Evolutionary conservation across 2,329 filamentous ascomycete genomes (phyloP), one percentile per base, ranked within the genome.

Genomic region (Diaporthe destruens): DNA sequence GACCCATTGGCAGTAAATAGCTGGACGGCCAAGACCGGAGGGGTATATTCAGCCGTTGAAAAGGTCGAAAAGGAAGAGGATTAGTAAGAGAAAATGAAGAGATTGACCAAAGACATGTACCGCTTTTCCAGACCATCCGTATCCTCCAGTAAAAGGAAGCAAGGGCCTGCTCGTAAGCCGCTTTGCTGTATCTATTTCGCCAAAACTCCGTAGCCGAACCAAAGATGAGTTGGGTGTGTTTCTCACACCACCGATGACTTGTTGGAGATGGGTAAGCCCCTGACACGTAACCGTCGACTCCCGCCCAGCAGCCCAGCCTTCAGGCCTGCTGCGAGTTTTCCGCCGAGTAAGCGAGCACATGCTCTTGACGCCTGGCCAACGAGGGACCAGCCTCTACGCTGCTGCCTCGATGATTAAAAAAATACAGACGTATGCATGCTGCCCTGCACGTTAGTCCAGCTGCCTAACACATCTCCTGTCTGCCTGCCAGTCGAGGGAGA

Each of bases 11-110:
- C 5, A 29, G 57, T 54, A 61, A 47, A 29, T 12, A 36, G 29
- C 29, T 51, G 61, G 51, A 65, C 36, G 25, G 25, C 29, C 55
- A 55, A 67, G 61, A 71, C 47, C 68, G 66, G 72, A 68, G 49
- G 59, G 68, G 51, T 68, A 73, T 73, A 59, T 25, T 29, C 23
- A 32, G 32, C 61, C 47, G 14, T 25, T 3, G 42, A 29, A 44
- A 6, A 39, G 36, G 29, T 29, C 20, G 42, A 23, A 23, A 25
- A 42, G 39, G 11, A 39, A 39, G 12, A 39, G 2, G 11, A 39
- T 29, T 29, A 29, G 29, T 29, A 5, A 29, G 5, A 29, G 29
- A 2, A 12, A 39, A 39, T 39, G 36, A 39, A 39, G 11, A 39
- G 11, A 39, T 39, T 39, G 36, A 39, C 54, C 23, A 16, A 59